Base-by-base conservation (phyloP, 345 rosid species). In the Diplotaxis tenuifolia region DNA sequence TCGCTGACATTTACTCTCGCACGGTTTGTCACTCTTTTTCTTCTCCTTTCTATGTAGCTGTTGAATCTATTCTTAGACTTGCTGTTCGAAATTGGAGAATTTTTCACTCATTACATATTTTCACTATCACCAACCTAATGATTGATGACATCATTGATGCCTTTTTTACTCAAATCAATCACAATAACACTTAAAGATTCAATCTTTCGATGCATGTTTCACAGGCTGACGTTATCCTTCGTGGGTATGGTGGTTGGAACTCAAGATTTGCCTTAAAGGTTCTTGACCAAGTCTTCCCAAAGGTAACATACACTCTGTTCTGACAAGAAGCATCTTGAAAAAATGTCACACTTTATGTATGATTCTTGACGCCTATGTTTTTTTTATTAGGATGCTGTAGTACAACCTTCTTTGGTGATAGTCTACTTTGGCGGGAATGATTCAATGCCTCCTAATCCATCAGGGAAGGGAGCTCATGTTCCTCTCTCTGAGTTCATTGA, bases 351-450 rank as follows among this genome's bases (percentile, higher is more conserved):
- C 52, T 62, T 25, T 31, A 29, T 16, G 25, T 60, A 49, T 61
- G 47, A 29, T 47, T 21, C 6, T 45, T 65, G 66, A 56, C n/a
- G 18, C 42, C 2, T 62, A 15, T 18, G 49, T 62, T 32, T 15
- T 36, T n/a, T 45, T 8, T 29, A 5, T 60, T 75, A 94, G 98
- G 86, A 86, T 70, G 90, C 87, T 79, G 54, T 66, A 6, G 65
- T 72, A 45, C 97, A 91, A 67, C 98, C 98, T 50, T 80, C 93
- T 6, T 75, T 94, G 83, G 96, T 94, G 75, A 86, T 94, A 38
- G 93, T 94, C 16, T 94, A 94, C 80, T 91, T 94, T 23, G 97
- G 98, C 61, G 98, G 98, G 36, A 94, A 94, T 40, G 98, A 94
- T 76, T 91, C 98, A 22, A 67, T 69, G 84, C 79, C 55, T 22